Percentiles rank a stretch among this genome's conserved stretches.
Conservation (phyloP, 73 alveolate genomes). For the Urostyla sp. region DNA sequence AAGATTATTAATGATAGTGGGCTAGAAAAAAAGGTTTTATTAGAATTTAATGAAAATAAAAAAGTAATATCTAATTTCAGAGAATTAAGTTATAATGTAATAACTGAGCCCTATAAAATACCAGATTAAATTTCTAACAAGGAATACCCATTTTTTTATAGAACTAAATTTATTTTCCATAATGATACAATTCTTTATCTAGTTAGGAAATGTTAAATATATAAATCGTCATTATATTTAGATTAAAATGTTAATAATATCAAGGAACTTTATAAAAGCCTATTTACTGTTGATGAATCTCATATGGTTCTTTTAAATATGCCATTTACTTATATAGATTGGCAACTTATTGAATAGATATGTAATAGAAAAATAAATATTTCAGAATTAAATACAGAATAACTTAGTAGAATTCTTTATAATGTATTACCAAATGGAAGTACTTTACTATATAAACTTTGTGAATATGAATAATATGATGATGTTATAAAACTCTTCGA, state of each 20-base stretch:
- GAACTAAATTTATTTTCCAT: not conserved
- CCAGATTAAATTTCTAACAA: not conserved
- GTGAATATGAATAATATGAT: not conserved
- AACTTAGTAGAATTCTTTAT: not conserved
- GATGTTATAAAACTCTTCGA: conserved; percentile 4
- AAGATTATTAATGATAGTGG: conserved; percentile 19
- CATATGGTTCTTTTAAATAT: conserved; percentile 30
- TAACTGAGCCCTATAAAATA: not conserved
- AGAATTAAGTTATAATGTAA: conserved; percentile 27
- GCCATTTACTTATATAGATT: conserved; percentile 12
- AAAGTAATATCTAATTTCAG: conserved; percentile 4
- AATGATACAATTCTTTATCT: not conserved
- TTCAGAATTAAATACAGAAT: not conserved
- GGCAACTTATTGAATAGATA: conserved; percentile 28
- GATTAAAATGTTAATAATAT: not conserved
- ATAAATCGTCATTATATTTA: not conserved
- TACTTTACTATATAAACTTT: conserved; percentile 14
- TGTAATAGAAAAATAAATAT: not conserved
- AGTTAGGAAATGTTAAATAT: conserved; percentile 4
- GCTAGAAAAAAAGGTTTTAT: not conserved
- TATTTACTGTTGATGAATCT: conserved; percentile 15
- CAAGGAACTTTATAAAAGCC: not conserved
- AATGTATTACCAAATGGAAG: conserved; percentile 36
- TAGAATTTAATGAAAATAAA: not conserved
- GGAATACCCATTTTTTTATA: not conserved